A percentile compares a stretch with the other conserved stretches of the same genome.
These are phyloP conservation scores for Cubamyces sp. DNA, from an alignment of 768 basidiomycete genomes.

Conservation along the genomic window DNA sequence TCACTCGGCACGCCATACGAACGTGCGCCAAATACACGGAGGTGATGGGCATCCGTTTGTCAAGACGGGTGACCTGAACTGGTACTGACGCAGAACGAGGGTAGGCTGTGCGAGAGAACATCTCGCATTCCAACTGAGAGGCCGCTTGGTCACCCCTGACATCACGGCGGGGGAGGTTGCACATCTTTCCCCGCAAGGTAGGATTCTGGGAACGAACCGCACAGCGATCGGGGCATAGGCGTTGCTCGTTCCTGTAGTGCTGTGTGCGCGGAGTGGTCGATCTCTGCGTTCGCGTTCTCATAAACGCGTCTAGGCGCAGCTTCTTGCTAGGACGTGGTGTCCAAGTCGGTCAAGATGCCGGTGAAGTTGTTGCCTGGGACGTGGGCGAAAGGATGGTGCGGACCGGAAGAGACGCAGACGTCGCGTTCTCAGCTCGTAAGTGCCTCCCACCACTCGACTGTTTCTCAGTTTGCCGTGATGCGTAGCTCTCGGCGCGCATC, in stretches of 20 bases:
- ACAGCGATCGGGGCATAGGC: constrained; percentile 3
- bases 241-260: constrained; percentile 11
- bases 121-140: too few relatives aligned
- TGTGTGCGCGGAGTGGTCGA: constrained; percentile 5
- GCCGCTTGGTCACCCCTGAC: background rate
- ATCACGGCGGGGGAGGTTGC: constrained; percentile 5
- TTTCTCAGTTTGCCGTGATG: constrained; percentile 5
- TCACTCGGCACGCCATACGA: background rate
- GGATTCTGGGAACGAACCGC: constrained; percentile 6
- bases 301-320: background rate
- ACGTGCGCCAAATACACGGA: constrained; percentile 2
- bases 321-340: background rate
- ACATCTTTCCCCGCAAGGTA: constrained; percentile 4
- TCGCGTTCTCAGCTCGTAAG: constrained; percentile 1
- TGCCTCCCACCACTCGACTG: background rate
- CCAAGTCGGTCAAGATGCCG: constrained; percentile 13
- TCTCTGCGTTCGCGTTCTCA: constrained; percentile 1
- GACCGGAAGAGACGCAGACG: constrained; percentile 1
- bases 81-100: background rate
- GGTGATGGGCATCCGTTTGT: background rate
- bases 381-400: background rate
- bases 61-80: background rate
- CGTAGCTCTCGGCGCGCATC: background rate
- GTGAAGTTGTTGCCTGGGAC: background rate
- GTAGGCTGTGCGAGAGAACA: background rate